phyloP scores from a whole-genome alignment of 139 green algal genomes.

The Trebouxia sp. region DNA sequence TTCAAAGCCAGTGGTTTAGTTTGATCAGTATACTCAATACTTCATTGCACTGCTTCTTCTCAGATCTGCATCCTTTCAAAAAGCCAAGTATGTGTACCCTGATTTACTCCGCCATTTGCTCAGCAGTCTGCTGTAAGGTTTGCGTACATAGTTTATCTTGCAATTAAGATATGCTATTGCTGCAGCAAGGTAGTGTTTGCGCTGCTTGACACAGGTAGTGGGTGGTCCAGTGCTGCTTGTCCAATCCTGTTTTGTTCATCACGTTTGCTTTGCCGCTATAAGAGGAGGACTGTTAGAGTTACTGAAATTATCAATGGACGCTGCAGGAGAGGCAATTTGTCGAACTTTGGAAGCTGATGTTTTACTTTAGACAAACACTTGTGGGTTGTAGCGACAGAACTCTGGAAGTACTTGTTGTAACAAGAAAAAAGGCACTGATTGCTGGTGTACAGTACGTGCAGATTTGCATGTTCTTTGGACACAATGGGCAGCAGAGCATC shows the following conservation, averaged over 20 bases:
- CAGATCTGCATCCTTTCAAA: slow-evolving; percentile 1
- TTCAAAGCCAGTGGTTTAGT: slow-evolving; percentile 13
- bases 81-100: neutral
- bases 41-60: neutral
- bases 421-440: neutral
- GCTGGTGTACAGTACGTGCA: too few species aligned
- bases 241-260: slow-evolving; percentile 1
- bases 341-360: neutral
- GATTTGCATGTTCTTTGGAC: too few species aligned
- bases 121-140: slow-evolving; percentile 8
- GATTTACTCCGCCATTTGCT: neutral
- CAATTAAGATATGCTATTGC: neutral
- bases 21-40: neutral
- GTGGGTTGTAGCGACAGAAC: too few species aligned
- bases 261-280: neutral
- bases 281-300: neutral
- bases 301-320: neutral
- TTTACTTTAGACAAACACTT: neutral
- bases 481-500: too few species aligned
- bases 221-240: neutral
- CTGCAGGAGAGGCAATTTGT: slow-evolving; percentile 9
- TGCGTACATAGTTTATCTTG: slow-evolving; percentile 6
- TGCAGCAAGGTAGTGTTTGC: neutral
- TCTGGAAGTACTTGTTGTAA: too few species aligned
- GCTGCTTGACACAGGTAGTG: neutral